phyloP scores from a whole-genome alignment of 2,329 filamentous ascomycete genomes.

The Incumbomyces lentus region DNA sequence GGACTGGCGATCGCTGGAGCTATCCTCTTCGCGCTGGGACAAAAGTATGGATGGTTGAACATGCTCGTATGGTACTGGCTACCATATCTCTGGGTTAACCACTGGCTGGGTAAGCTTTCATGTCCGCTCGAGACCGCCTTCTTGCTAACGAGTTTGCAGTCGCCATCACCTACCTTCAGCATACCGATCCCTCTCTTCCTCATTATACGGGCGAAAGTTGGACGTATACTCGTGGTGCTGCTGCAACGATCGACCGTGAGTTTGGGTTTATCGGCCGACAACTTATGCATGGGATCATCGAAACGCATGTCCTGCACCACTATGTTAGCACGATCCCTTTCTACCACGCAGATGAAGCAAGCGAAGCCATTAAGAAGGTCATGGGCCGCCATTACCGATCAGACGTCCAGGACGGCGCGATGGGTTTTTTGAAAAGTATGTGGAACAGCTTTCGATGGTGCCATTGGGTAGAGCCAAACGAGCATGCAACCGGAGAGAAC shows the following conservation, averaged over 20 bases:
- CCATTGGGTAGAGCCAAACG: slow-evolving; percentile 94
- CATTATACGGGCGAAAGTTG: slow-evolving; percentile 81
- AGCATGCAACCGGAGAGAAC: slow-evolving; percentile 66
- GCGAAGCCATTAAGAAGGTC: slow-evolving; percentile 83
- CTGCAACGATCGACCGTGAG: slow-evolving; percentile 92
- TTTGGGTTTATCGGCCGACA: slow-evolving; percentile 90
- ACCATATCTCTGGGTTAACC: slow-evolving; percentile 96
- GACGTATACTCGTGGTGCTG: slow-evolving; percentile 89
- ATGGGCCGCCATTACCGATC: slow-evolving; percentile 94
- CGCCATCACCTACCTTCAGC: slow-evolving; percentile 93
- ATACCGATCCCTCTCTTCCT: slow-evolving; percentile 87
- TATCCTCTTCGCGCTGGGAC: slow-evolving; percentile 58
- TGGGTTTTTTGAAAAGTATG: slow-evolving; percentile 76
- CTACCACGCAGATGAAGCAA: slow-evolving; percentile 90
- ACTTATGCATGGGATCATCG: slow-evolving; percentile 89
- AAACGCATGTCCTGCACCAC: slow-evolving; percentile 96
- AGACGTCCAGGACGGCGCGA: slow-evolving; percentile 62
- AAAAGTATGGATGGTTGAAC: slow-evolving; percentile 74
- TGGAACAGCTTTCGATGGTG: slow-evolving; percentile 76
- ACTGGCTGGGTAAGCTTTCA: slow-evolving; percentile 78
- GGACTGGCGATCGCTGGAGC: slow-evolving; percentile 57
- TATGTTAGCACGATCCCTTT: slow-evolving; percentile 94
- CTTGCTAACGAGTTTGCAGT: slow-evolving; percentile 43
- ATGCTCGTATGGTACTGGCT: slow-evolving; percentile 88
- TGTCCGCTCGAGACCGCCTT: neutral